Base-by-base conservation (phyloP, 2,329 filamentous ascomycete genomes). In the Colletotrichum eremochloae region DNA sequence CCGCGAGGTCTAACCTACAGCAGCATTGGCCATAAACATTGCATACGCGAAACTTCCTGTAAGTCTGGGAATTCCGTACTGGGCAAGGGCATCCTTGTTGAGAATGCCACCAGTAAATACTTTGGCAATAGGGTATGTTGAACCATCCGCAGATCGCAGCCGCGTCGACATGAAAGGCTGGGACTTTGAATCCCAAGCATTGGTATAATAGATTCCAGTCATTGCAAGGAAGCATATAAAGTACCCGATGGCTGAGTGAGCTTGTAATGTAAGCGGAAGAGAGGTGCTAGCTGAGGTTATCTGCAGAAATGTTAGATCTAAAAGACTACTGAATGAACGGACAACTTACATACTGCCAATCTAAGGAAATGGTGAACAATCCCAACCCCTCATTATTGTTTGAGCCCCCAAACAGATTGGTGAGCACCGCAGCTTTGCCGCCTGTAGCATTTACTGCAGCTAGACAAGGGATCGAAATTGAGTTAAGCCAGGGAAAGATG, bases 1-100 rank as follows among this genome's bases (percentile, higher is more conserved):
- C 40, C 40, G 5, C 12, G 5, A 42, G 40, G 40, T 15, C 3
- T 14, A 55, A 82, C 85, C 77, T 79, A 87, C 85, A 42, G 88
- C 87, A 73, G 86, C 85, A 77, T 89, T 89, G 2, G 87, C 86
- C 81, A 89, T 89, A 72, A 90, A 85, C 81, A 89, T 82, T 2
- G 84, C 79, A 56, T 85, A 88, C 0, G 86, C 87, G 74, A 89
- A 89, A 0, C 78, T 82, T 1, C 86, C 87, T 0, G 83, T 83
- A 3, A 90, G 76, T 9, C 76, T 81, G 0, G 88, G 88, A 3
- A 85, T 71, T 1, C 88, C 88, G 61, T 84, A 82, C 36, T 80
- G 75, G 0, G 77, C 77, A 33, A 90, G 67, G 0, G 83, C 82
- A 0, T 77, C 73, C 67, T 84, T 69, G 73, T 86, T 77, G 31